Base-by-base conservation (phyloP, 768 basidiomycete species). In the Macrolepiota fuliginosa region DNA sequence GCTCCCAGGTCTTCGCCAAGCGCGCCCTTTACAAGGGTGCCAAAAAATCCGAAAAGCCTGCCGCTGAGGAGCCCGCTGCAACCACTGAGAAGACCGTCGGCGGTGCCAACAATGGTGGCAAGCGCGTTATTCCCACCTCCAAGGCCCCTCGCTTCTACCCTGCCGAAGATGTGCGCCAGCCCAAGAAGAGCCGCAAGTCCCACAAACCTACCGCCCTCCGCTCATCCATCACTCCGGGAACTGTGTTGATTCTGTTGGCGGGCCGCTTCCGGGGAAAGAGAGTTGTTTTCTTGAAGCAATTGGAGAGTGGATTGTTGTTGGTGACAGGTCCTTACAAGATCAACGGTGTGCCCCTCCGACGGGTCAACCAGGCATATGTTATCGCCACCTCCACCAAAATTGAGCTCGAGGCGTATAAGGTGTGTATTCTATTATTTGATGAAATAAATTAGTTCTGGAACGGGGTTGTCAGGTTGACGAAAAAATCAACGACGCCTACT, bases 221-320 rank as follows among this genome's bases (percentile, higher is more conserved):
- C 70, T 74, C 87, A 58, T 84, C 91, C 68, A 97, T 99, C 81
- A 90, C 89, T 64, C 93, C 95, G 64, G 97, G 97, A 65, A 90
- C 94, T 73, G 84, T 99, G 72, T 82, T 99, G 67, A 98, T 99
- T 78, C 82, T 99, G 69, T 88, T 99, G 70, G 96, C 97, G 63
- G 97, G 97, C 71, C 92, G 95, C 72, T 98, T 93, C 92, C 83
- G 92, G 67, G 96, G 96, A 66, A 98, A 98, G 87, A 88, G 97
- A 58, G 97, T 99, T 66, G 95, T 99, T 61, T 96, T 94, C 80
- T 81, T 99, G 81, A 97, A 97, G 86, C 94, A 96, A 82, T 79
- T 98, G 74, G 84, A 85, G 69, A 90, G 90, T 64, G 97, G 97
- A 58, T 78, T 99, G 71, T 79, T 99, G 71, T 83, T 99, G 77